A percentile compares a stretch with the other conserved stretches of the same genome.
Conservation (phyloP, 164 flowering plant genomes). For the Vitis riparia region DNA sequence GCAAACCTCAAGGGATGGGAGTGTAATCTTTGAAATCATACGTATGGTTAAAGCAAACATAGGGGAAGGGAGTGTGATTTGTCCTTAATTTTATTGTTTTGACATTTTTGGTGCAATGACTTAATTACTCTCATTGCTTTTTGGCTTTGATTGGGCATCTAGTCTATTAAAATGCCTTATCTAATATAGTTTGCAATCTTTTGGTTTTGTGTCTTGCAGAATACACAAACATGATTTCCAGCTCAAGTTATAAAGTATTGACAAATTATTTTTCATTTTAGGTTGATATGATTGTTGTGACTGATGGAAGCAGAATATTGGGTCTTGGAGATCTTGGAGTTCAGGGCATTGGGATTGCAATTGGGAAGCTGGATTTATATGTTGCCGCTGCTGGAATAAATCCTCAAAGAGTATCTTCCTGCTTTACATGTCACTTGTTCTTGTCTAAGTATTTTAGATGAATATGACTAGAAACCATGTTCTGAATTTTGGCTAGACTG, state of each 20-base stretch:
- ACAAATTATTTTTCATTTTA: constrained; percentile 25
- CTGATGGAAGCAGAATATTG: constrained; percentile 97
- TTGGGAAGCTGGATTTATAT: constrained; percentile 92
- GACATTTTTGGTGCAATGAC: too few species aligned
- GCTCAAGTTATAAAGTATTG: constrained; percentile 1
- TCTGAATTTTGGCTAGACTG: too few species aligned
- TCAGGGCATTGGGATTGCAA: constrained; percentile 96
- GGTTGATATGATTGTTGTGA: constrained; percentile 99
- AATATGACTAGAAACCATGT: too few species aligned
- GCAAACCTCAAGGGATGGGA: too few species aligned
- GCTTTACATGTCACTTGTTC: neutral
- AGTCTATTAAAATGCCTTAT: neutral
- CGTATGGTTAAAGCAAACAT: too few species aligned
- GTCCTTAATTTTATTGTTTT: too few species aligned
- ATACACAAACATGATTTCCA: neutral
- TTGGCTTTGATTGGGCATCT: neutral
- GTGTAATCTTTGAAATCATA: too few species aligned
- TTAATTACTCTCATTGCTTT: neutral
- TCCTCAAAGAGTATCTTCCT: constrained; percentile 79
- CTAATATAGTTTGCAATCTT: neutral
- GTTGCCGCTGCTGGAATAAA: constrained; percentile 99
- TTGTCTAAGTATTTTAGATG: too few species aligned
- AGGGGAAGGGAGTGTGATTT: too few species aligned
- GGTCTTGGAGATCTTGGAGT: constrained; percentile 99
- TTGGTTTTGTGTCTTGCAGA: neutral